A percentile compares a stretch with the other conserved stretches of the same genome.
phyloP scores from a whole-genome alignment of 208 protist genomes.

The Trypanosoma scelopori region DNA sequence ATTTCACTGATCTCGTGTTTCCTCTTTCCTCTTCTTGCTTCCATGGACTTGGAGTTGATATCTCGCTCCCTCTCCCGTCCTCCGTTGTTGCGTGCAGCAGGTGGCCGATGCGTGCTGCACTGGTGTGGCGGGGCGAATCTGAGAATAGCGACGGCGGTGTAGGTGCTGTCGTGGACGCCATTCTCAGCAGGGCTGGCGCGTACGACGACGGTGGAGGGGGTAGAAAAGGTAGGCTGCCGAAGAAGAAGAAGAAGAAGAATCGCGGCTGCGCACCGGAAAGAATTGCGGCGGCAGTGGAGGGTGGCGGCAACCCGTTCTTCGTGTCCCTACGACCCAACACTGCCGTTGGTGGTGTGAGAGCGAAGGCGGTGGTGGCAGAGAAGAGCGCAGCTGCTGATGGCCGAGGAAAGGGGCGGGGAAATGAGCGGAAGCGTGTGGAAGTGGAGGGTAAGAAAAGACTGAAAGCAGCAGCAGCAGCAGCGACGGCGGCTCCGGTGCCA shows the following conservation, averaged over 20 bases:
- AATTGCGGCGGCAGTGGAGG: conserved; percentile 10
- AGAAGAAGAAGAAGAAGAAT: background rate
- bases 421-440: no score
- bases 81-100: background rate
- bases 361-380: no score
- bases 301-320: conserved; percentile 17
- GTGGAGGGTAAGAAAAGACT: background rate
- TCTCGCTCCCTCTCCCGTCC: no score
- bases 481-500: no score
- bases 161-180: conserved; percentile 15
- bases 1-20: background rate
- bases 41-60: background rate
- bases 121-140: background rate
- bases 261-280: conserved; percentile 6
- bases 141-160: background rate
- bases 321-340: conserved; percentile 8
- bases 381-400: no score
- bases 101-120: conserved; percentile 10
- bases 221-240: background rate
- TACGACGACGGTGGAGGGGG: background rate
- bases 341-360: no score
- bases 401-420: no score
- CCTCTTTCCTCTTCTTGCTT: background rate
- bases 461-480: background rate
- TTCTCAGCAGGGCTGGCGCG: conserved; percentile 4